phyloP scores from a whole-genome alignment of 768 basidiomycete genomes.

The Trametes maxima region DNA sequence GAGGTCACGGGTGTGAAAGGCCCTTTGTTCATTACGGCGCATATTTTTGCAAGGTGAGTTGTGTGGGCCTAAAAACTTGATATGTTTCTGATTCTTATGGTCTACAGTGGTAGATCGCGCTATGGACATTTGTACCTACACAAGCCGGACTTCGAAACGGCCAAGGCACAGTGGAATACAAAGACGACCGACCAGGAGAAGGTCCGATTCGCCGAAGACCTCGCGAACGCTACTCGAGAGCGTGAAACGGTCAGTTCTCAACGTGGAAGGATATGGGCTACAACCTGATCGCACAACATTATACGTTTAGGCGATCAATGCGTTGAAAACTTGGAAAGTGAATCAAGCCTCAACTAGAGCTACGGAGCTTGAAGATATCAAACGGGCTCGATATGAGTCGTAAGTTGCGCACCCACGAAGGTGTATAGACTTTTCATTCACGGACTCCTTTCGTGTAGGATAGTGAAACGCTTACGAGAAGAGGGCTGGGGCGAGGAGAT shows the following conservation, averaged over 20 bases:
- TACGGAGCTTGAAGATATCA: not conserved
- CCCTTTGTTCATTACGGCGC: not conserved
- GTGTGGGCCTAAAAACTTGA: not conserved
- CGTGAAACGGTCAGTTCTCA: not conserved
- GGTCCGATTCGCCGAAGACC: not conserved
- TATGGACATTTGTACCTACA: not conserved
- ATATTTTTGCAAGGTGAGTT: not conserved
- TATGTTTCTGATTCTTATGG: not conserved
- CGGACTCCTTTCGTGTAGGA: not conserved
- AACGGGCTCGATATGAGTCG: not conserved
- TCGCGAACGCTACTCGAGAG: not conserved
- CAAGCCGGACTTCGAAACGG: not conserved
- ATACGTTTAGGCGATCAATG: not conserved
- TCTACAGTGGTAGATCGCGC: not conserved
- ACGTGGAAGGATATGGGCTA: not conserved
- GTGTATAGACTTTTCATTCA: not conserved
- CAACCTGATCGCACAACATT: not conserved
- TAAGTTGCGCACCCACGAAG: not conserved
- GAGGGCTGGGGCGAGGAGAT: constrained; percentile 18
- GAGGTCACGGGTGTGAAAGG: not conserved
- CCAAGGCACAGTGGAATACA: not conserved
- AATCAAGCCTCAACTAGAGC: no score
- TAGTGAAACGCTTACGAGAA: not conserved
- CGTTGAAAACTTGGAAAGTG: not conserved
- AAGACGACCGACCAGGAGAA: not conserved